Base-by-base conservation (phyloP, 1,139 yeast genomes). In the Meyerozyma guilliermondii region DNA sequence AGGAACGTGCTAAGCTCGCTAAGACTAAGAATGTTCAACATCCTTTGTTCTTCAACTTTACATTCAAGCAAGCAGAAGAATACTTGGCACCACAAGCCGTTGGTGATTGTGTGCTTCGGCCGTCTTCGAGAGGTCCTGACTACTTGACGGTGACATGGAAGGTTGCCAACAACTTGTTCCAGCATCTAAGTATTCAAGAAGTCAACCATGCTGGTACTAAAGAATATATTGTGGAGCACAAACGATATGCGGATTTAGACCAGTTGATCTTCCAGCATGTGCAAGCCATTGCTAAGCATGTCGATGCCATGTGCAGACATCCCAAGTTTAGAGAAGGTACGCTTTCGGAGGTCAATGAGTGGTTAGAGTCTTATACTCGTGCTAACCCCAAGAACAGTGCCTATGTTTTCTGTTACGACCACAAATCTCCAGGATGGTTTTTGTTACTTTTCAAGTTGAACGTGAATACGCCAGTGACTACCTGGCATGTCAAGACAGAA, bases 61-160 rank as follows among this genome's bases (percentile, higher is more conserved):
- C 81, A 54, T 79, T 85, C 48, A 76, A 75, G 47, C 97, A 92
- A 66, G 98, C 99, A 0, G 98, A 92, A 63, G 95, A 87, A 55
- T 91, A 76, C 55, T 74, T 92, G 56, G 96, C 97, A 10, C 87
- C 96, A 13, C 79, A 86, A 61, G 80, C 83, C 39, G 83, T 91
- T 46, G 99, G 99, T 40, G 96, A 88, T 55, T 80, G 89, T 66
- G 95, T 94, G 27, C 87, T 92, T 45, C 80, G 99, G 53, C 98
- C 98, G 9, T 89, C 97, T 1, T 87, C 96, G 7, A 81, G 83
- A 48, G 98, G 98, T 29, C 75, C 80, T 36, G 86, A 87, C 50
- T 96, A 81, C 62, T 75, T 92, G 53, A 91, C 96, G 2, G 85
- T 91, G 34, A 92, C 99, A 0, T 92, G 98, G 98, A 92, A 92